A percentile compares a stretch with the other conserved stretches of the same genome.
phyloP scores from a whole-genome alignment of 2,329 filamentous ascomycete species.

The Thielaviopsis ethacetica region DNA sequence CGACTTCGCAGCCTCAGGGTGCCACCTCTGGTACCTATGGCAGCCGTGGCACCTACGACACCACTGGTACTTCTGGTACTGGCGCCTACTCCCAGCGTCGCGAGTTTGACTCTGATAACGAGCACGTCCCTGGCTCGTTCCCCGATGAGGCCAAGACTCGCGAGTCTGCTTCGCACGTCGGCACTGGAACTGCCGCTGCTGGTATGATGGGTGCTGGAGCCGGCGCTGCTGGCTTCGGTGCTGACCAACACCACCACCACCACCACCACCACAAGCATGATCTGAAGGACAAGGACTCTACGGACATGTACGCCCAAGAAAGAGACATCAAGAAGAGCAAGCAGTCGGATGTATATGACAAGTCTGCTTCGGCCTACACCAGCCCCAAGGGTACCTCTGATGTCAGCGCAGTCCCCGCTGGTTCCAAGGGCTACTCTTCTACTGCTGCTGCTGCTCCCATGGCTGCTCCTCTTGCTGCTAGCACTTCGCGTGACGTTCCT shows the following conservation, averaged over 20 bases:
- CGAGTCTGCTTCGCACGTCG: background rate
- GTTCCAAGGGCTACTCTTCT: background rate
- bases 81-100: background rate
- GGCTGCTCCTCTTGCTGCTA: background rate
- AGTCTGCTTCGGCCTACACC: background rate
- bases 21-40: background rate
- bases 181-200: background rate
- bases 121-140: conserved; percentile 6
- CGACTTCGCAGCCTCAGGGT: background rate
- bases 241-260: background rate
- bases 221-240: background rate
- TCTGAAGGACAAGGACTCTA: background rate
- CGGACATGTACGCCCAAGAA: background rate
- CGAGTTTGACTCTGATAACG: background rate
- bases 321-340: background rate
- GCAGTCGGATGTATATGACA: background rate
- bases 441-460: background rate
- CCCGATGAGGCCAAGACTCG: background rate
- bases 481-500: background rate
- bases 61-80: background rate
- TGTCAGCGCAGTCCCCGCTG: background rate
- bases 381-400: background rate
- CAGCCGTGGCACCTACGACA: background rate
- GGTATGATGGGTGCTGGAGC: background rate
- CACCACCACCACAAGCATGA: background rate